Percentiles rank a stretch among this genome's conserved stretches.
These are phyloP conservation scores for Omphalea diandra DNA, from an alignment of 441 rosid species.

Conservation along the genomic window DNA sequence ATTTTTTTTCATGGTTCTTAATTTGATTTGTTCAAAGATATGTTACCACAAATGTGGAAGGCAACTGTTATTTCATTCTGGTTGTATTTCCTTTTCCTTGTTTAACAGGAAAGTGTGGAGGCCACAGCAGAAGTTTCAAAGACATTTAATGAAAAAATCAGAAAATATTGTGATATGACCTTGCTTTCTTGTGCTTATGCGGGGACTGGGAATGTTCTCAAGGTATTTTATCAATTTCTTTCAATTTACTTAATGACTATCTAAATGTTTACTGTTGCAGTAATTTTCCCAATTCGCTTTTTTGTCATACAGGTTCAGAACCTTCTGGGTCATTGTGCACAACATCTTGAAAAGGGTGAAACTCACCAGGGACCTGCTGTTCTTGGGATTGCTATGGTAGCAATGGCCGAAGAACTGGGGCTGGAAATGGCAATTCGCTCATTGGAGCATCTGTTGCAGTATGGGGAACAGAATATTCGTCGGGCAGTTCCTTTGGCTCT, in stretches of 20 bases:
- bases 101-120: slow-evolving; percentile 74
- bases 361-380: slow-evolving; percentile 94
- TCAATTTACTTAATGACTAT: neutral
- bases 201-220: slow-evolving; percentile 94
- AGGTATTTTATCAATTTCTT: slow-evolving; percentile 42
- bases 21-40: neutral
- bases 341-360: slow-evolving; percentile 82
- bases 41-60: neutral
- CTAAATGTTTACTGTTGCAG: neutral
- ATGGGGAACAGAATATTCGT: slow-evolving; percentile 83
- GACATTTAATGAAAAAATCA: slow-evolving; percentile 82
- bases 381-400: slow-evolving; percentile 97
- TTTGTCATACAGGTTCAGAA: slow-evolving; percentile 66
- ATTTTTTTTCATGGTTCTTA: too few species aligned
- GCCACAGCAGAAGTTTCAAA: slow-evolving; percentile 89
- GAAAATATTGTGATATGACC: slow-evolving; percentile 83
- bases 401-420: slow-evolving; percentile 98
- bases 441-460: slow-evolving; percentile 88
- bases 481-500: slow-evolving; percentile 95
- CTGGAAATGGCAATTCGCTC: slow-evolving; percentile 95
- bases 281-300: slow-evolving; percentile 12
- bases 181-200: slow-evolving; percentile 96
- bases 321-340: slow-evolving; percentile 81
- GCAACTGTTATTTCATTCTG: slow-evolving; percentile 11
- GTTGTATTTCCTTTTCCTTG: slow-evolving; percentile 11